Evolutionary conservation across 208 protist genomes (phyloP), one percentile per base, ranked within the genome.

Genomic region (Leishmania tropica): DNA sequence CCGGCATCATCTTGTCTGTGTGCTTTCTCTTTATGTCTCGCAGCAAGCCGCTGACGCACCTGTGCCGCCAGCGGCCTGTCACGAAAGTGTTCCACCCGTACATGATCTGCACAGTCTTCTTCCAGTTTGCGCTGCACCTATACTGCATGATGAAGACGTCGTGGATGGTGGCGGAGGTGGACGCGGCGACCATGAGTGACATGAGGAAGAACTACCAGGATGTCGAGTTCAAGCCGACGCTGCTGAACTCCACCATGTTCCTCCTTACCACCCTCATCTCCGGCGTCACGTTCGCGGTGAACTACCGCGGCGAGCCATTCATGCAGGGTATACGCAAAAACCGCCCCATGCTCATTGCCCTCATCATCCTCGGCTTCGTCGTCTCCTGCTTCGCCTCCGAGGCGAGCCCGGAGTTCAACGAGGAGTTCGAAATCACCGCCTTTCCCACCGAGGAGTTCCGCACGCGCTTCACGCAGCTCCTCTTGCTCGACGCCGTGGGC

Each of bases 11-110:
- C 64, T 88, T 99, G 51, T 97, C 99, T 0, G 83, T 99, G 58
- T 99, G 98, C 92, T 99, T 99, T 87, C 94, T 99, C 65, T 99
- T 98, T 84, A 98, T 99, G 87, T 99, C 99, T 31, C 94, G 94
- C 42, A 96, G 97, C 83, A 97, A 99, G 88, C 98, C 99, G 53
- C 78, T 99, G 31, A 78, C 89, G 7, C 90, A 90, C 37, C 90
- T 99, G 31, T 99, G 96, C 65, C 87, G 85, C 37, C 88, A 98
- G 82, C 91, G 97, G 4, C 99, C 99, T 5, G 92, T 97, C 24
- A 92, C 95, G n/a, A 85, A 90, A n/a, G 89, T 99, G 11, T 99
- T 99, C 85, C 95, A 96, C 80, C 90, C 92, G 19, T 99, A 99
- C 83, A 97, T 99, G 93, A 86, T 99, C 40, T 81, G 92, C 64